These are phyloP conservation scores for Lachnellula occidentalis DNA, from an alignment of 2,329 filamentous ascomycete species.

Conservation along the genomic window DNA sequence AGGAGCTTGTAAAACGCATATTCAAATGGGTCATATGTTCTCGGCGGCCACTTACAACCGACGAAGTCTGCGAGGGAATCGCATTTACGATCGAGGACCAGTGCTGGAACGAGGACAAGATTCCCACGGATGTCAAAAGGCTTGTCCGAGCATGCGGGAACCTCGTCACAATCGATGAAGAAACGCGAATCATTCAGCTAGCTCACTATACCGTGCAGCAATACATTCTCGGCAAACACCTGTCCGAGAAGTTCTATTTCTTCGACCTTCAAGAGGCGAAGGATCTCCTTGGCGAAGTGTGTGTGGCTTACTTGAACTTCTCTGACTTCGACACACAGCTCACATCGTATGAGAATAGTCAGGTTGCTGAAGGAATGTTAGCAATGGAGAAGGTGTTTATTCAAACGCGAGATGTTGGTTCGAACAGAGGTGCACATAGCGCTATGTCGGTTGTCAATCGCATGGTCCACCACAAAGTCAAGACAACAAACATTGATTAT, in stretches of 20 bases:
- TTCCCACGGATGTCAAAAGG: conserved; percentile 4
- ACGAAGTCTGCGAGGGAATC: conserved; percentile 10
- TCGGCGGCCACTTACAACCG: conserved; percentile 5
- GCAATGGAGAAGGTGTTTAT: neutral
- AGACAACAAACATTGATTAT: too few relatives aligned
- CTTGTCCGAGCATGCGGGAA: conserved; percentile 7
- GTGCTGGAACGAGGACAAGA: conserved; percentile 2
- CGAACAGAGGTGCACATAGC: too few relatives aligned
- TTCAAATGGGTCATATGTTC: conserved; percentile 14
- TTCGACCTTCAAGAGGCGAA: conserved; percentile 4
- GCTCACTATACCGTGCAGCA: conserved; percentile 11
- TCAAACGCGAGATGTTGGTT: too few relatives aligned
- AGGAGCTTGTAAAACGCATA: conserved; percentile 7
- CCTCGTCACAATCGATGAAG: conserved; percentile 7
- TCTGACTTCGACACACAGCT: conserved; percentile 8
- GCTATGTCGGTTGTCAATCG: too few relatives aligned
- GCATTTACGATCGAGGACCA: conserved; percentile 11
- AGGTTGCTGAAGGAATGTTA: neutral
- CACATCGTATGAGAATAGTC: conserved; percentile 1
- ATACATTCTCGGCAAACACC: neutral
- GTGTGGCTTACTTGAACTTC: conserved; percentile 9
- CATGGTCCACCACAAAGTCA: too few relatives aligned
- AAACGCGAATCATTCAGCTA: conserved; percentile 1
- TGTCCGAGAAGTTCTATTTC: neutral
- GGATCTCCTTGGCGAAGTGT: conserved; percentile 2